Evolutionary conservation across 768 basidiomycete species (phyloP), one percentile per base, ranked within the genome.

Genomic region (Tricholoma hemisulphureum): DNA sequence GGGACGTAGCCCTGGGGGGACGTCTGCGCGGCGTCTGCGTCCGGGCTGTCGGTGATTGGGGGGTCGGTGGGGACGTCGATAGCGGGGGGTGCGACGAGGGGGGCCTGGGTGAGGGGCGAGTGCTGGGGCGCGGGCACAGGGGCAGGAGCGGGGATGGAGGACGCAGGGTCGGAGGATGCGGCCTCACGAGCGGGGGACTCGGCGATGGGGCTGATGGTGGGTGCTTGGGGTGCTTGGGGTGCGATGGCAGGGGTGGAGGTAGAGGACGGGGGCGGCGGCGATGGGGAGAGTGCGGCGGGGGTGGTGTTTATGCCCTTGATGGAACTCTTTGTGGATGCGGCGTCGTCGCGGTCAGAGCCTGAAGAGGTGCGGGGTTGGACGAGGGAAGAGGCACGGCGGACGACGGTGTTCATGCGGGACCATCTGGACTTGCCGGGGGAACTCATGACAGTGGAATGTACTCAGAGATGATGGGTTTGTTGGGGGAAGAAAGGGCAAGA

Each of bases 151-250:
- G n/a, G n/a, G n/a, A n/a, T n/a, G n/a, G n/a, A n/a, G n/a, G n/a
- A n/a, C n/a, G 65, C 56, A 24, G 73, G 75, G 8, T 72, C 65
- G 28, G 73, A 59, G 3, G 74, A 79, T 13, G 77, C 82, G 8
- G 76, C 80, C 63, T 86, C 85, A 23, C 85, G 79, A 7, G 78
- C 79, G 26, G 88, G 87, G 2, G 86, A 88, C 66, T 91, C 89
- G 1, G 83, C 77, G 57, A 91, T 88, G 3, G 89, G 87, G 59
- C 84, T 86, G 10, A 86, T 85, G 11, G 74, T 66, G 28, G 62
- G 65, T 24, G 65, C 46, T 11, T 65, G 56, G 4, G 62, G 56
- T n/a, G 13, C 61, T 57, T 28, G 66, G 53, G 10, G 65, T 46
- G 11, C 73, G 59, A 43, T n/a, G n/a, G n/a, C n/a, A n/a, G n/a